phyloP scores from a whole-genome alignment of 495 filamentous ascomycete species.

The Podospora comata region DNA sequence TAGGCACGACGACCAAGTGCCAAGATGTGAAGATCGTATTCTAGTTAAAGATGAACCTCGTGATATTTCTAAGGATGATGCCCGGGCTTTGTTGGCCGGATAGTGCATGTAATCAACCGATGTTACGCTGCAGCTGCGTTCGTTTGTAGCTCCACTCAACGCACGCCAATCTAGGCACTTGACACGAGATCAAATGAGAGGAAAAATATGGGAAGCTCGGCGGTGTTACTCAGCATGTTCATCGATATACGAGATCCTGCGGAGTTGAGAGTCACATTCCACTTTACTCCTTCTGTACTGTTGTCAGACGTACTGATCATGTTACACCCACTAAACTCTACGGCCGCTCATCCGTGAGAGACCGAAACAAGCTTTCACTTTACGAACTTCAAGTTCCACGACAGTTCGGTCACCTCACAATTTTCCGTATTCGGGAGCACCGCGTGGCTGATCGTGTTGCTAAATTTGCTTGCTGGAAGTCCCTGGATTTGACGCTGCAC shows the following conservation, averaged over 20 bases:
- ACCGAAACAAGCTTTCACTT: background rate
- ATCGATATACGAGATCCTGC: background rate
- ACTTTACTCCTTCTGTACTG: background rate
- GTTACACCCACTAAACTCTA: background rate
- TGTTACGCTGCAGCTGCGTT: background rate
- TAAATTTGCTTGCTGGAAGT: background rate
- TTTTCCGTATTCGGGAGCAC: background rate
- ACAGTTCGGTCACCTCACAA: background rate
- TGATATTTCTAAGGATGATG: background rate
- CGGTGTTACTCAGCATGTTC: background rate
- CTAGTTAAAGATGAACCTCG: background rate
- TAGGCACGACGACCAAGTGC: background rate
- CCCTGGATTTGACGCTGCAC: background rate
- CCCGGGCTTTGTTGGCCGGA: background rate
- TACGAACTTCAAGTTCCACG: background rate
- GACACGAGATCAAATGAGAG: background rate
- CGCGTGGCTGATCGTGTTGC: background rate
- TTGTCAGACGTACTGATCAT: background rate
- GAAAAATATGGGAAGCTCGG: background rate
- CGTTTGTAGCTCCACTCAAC: background rate
- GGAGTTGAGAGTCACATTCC: background rate
- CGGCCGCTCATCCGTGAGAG: background rate
- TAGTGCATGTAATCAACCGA: background rate
- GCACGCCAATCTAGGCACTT: background rate
- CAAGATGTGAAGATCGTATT: background rate